phyloP scores from a whole-genome alignment of 768 basidiomycete species.

The Tephrocybe sp. region DNA sequence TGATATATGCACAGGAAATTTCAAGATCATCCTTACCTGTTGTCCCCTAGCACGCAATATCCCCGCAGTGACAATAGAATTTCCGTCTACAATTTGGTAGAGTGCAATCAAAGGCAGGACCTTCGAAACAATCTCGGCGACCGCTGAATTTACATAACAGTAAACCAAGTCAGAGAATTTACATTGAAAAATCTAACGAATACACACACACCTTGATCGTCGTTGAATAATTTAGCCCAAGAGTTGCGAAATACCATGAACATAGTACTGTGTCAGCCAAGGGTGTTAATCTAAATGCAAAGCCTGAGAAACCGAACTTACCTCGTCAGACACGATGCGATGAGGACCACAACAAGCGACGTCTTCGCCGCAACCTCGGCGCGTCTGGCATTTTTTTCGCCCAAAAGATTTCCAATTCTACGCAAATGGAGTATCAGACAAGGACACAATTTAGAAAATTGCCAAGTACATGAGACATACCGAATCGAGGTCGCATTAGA shows the following conservation, averaged over 20 bases:
- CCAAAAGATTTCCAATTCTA: slow-evolving; percentile 7
- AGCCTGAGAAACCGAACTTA: neutral
- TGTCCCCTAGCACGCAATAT: slow-evolving; percentile 65
- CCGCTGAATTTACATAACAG: slow-evolving; percentile 23
- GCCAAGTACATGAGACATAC: neutral
- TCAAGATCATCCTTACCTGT: slow-evolving; percentile 32
- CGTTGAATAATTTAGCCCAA: slow-evolving; percentile 9
- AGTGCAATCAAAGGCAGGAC: slow-evolving; percentile 59
- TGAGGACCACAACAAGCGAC: slow-evolving; percentile 1
- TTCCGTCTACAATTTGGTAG: slow-evolving; percentile 64
- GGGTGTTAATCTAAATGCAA: too few relatives aligned
- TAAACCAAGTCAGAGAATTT: neutral
- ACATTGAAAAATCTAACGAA: too few relatives aligned
- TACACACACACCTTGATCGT: slow-evolving; percentile 5
- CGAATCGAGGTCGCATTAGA: slow-evolving; percentile 1
- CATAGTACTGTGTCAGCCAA: too few relatives aligned
- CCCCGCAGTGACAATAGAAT: slow-evolving; percentile 49
- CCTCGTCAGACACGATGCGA: slow-evolving; percentile 1
- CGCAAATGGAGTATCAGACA: too few relatives aligned
- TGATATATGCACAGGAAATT: too few relatives aligned
- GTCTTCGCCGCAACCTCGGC: slow-evolving; percentile 6
- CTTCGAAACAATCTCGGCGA: slow-evolving; percentile 41
- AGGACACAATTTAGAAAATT: neutral
- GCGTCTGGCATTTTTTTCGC: slow-evolving; percentile 5
- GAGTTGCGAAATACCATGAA: slow-evolving; percentile 3